These are phyloP conservation scores for Apiotrichum gamsii DNA, from an alignment of 1,284 basidiomycete genomes.

Conservation along the genomic window DNA sequence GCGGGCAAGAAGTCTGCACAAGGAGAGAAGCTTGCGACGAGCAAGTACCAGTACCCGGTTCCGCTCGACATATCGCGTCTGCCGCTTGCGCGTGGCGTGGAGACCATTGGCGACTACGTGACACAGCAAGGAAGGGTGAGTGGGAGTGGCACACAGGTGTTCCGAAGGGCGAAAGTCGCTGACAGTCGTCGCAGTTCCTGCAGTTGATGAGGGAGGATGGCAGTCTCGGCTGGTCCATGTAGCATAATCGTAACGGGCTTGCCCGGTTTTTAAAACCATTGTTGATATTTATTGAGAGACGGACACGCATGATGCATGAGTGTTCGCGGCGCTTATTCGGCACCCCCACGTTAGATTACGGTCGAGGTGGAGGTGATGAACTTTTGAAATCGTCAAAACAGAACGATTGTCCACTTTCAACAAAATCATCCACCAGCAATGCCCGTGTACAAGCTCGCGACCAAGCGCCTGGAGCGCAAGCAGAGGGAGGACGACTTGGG, in stretches of 20 bases:
- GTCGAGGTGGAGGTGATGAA: background rate
- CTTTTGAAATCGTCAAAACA: background rate
- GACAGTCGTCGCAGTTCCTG: constrained; percentile 15
- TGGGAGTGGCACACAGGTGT: background rate
- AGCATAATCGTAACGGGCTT: too few relatives aligned
- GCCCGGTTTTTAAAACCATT: too few relatives aligned
- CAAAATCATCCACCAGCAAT: constrained; percentile 39
- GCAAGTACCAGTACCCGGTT: constrained; percentile 25
- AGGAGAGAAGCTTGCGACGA: constrained; percentile 70
- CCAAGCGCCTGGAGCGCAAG: constrained; percentile 60
- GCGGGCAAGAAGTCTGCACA: constrained; percentile 75
- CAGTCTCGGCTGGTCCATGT: constrained; percentile 16
- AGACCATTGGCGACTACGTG: constrained; percentile 36
- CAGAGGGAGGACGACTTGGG: constrained; percentile 63
- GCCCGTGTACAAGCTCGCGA: constrained; percentile 71
- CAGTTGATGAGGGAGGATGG: constrained; percentile 35
- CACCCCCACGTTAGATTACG: too few relatives aligned
- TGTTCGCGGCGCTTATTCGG: too few relatives aligned
- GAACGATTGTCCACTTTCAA: background rate
- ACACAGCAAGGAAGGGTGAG: constrained; percentile 38
- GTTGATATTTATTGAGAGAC: too few relatives aligned
- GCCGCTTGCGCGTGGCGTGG: constrained; percentile 28
- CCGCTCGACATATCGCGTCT: constrained; percentile 29
- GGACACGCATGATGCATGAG: too few relatives aligned
- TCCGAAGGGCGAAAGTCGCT: background rate